A percentile compares a stretch with the other conserved stretches of the same genome.
These are phyloP conservation scores for Thermothielavioides terrestris DNA, from an alignment of 495 filamentous ascomycete genomes.

Conservation along the genomic window DNA sequence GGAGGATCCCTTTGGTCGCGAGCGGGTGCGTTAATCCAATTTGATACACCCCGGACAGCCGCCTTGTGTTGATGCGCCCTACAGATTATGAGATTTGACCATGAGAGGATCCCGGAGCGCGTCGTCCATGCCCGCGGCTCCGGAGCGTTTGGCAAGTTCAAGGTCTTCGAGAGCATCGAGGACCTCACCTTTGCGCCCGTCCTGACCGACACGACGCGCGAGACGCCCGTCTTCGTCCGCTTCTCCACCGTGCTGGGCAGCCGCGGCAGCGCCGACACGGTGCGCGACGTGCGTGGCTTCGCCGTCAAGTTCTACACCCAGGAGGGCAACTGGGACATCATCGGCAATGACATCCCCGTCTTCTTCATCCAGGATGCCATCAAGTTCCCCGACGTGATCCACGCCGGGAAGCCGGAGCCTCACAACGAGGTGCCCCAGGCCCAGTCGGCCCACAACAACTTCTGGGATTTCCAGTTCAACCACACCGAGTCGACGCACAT, in stretches of 20 bases:
- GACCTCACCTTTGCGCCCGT: constrained; percentile 66
- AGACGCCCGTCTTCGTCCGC: constrained; percentile 70
- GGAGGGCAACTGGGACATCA: constrained; percentile 54
- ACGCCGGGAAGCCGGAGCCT: constrained; percentile 75
- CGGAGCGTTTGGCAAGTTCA: constrained; percentile 80
- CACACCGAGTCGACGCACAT: constrained; percentile 75
- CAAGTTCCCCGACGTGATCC: constrained; percentile 69
- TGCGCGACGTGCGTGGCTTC: constrained; percentile 75
- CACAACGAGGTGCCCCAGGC: constrained; percentile 58
- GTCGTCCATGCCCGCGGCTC: constrained; percentile 82
- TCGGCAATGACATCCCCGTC: constrained; percentile 58
- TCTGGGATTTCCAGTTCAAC: constrained; percentile 54
- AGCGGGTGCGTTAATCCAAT: constrained; percentile 50
- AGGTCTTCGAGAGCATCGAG: constrained; percentile 55
- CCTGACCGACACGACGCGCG: constrained; percentile 69
- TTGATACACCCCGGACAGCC: background rate
- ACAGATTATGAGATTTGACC: constrained; percentile 73
- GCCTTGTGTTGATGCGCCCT: background rate
- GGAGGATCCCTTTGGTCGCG: constrained; percentile 72
- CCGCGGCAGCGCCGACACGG: constrained; percentile 70
- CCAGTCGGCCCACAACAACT: constrained; percentile 57
- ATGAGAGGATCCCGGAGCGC: constrained; percentile 80
- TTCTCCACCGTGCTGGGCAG: constrained; percentile 79
- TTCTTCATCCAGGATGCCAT: constrained; percentile 68
- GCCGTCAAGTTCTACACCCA: constrained; percentile 68